phyloP scores from a whole-genome alignment of 2,329 filamentous ascomycete genomes.

The Shiraia bambusicola region DNA sequence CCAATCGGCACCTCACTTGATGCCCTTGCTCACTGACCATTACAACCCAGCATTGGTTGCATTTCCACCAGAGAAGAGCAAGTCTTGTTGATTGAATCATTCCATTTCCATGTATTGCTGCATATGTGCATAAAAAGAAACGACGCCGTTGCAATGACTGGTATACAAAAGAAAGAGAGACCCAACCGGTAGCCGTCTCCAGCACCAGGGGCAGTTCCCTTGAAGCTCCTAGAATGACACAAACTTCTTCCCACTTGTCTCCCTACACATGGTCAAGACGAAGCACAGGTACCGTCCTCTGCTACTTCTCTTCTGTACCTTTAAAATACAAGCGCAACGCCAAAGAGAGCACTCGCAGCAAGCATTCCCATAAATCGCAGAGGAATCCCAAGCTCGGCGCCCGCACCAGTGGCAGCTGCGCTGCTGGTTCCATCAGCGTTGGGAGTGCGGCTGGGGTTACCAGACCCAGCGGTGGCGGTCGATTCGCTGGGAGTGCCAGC shows the following conservation, averaged over 20 bases:
- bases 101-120: constrained; percentile 13
- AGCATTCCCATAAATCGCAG: constrained; percentile 33
- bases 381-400: constrained; percentile 27
- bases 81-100: background rate
- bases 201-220: background rate
- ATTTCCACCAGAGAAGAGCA: no score
- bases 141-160: constrained; percentile 12
- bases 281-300: background rate
- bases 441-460: constrained; percentile 29
- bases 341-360: constrained; percentile 35
- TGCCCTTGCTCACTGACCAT: background rate
- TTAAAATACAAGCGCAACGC: constrained; percentile 36
- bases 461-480: constrained; percentile 33
- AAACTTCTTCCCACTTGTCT: constrained; percentile 6
- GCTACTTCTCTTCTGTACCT: constrained; percentile 3
- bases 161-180: constrained; percentile 7
- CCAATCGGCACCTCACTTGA: background rate
- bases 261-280: constrained; percentile 4
- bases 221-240: constrained; percentile 6
- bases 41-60: no score
- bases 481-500: constrained; percentile 31
- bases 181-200: background rate
- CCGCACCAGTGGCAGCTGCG: constrained; percentile 20
- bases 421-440: constrained; percentile 8
- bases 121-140: constrained; percentile 6